phyloP scores from a whole-genome alignment of 192 early-diverging fungal genomes.

The Backusella mclennaniae region DNA sequence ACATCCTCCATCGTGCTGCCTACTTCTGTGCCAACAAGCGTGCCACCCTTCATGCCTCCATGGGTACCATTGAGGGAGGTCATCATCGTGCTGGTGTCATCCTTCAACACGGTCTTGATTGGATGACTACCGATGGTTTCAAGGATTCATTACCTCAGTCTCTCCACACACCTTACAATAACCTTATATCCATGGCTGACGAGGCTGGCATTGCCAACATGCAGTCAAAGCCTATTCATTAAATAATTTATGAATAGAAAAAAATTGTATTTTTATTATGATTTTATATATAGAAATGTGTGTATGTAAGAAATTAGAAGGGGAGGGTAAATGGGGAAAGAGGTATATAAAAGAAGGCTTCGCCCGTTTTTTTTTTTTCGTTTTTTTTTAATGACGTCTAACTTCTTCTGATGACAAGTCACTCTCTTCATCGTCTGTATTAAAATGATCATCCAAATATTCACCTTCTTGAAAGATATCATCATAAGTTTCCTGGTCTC shows the following conservation, averaged over 20 bases:
- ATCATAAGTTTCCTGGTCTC: slow-evolving; percentile 15
- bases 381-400: background rate
- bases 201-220: slow-evolving; percentile 20
- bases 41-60: slow-evolving; percentile 45
- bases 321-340: background rate
- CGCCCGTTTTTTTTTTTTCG: too few relatives aligned
- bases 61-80: slow-evolving; percentile 47
- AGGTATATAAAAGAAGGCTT: background rate
- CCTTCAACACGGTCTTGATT: slow-evolving; percentile 49
- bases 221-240: slow-evolving; percentile 23
- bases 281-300: background rate
- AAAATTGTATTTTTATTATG: background rate
- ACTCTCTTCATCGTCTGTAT: slow-evolving; percentile 8
- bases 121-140: slow-evolving; percentile 44
- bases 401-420: background rate
- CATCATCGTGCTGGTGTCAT: slow-evolving; percentile 45
- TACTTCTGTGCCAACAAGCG: slow-evolving; percentile 40
- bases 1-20: slow-evolving; percentile 48
- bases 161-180: slow-evolving; percentile 34
- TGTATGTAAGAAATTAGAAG: background rate
- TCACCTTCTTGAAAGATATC: slow-evolving; percentile 21
- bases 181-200: slow-evolving; percentile 36
- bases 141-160: slow-evolving; percentile 35
- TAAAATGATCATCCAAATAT: slow-evolving; percentile 13
- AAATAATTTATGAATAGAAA: background rate